Percentiles rank a stretch among this genome's conserved stretches.
Conservation (phyloP, 2,329 filamentous ascomycete genomes). For the Monilinia laxa region DNA sequence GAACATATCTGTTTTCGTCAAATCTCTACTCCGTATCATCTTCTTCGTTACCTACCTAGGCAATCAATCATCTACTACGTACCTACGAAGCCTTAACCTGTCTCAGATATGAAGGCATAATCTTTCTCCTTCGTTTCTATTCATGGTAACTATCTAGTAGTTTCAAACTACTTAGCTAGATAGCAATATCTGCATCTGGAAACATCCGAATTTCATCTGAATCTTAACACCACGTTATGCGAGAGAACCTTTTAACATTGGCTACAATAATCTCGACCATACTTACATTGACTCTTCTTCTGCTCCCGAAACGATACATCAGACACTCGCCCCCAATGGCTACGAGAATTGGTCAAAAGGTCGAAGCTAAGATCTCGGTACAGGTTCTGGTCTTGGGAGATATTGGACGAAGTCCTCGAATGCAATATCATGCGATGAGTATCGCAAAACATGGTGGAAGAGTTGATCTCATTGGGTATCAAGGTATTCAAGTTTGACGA, state of each 20-base stretch:
- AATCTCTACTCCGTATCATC: not conserved
- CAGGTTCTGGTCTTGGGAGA: slow-evolving; percentile 93
- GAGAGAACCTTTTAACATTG: slow-evolving; percentile 37
- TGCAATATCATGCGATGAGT: slow-evolving; percentile 97
- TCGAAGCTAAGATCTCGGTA: slow-evolving; percentile 51
- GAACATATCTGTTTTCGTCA: not conserved
- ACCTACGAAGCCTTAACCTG: too few species aligned
- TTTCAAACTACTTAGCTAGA: not conserved
- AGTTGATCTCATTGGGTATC: slow-evolving; percentile 86
- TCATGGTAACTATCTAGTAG: not conserved
- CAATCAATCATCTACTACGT: not conserved
- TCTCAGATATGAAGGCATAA: slow-evolving; percentile 15
- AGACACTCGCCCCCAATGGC: slow-evolving; percentile 40
- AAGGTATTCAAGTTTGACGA: slow-evolving; percentile 52
- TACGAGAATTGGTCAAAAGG: slow-evolving; percentile 32
- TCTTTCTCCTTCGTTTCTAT: not conserved
- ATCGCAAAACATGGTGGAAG: slow-evolving; percentile 77
- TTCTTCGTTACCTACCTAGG: not conserved
- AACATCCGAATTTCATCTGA: not conserved
- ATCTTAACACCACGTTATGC: slow-evolving; percentile 32
- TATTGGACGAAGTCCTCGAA: slow-evolving; percentile 91
- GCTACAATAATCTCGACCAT: slow-evolving; percentile 39
- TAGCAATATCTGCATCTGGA: not conserved
- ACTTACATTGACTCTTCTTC: slow-evolving; percentile 38
- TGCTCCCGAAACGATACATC: slow-evolving; percentile 44